Evolutionary conservation across 441 rosid genomes (phyloP).

Genomic region (Geranium incanum): DNA sequence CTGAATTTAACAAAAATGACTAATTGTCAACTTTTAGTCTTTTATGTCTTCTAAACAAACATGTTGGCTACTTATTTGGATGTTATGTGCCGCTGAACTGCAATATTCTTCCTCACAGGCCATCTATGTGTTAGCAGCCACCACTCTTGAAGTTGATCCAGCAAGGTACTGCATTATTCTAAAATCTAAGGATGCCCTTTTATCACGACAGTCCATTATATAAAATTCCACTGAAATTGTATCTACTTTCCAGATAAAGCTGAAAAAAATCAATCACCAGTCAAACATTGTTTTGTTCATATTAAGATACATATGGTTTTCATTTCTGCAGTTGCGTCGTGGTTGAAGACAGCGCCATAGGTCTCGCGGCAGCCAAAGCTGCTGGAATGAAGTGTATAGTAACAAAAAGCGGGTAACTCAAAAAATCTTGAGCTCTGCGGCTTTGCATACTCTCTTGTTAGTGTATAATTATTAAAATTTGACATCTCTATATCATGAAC

Average conservation of each 20-base stretch:
- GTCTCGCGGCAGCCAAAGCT: slow-evolving; percentile 91
- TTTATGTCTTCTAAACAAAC: neutral
- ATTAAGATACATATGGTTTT: slow-evolving; percentile 2
- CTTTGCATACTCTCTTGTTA: neutral
- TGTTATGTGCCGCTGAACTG: slow-evolving; percentile 8
- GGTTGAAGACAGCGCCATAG: slow-evolving; percentile 90
- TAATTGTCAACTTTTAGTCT: neutral
- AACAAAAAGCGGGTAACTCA: slow-evolving; percentile 74
- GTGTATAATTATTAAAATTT: neutral
- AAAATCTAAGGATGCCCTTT: neutral
- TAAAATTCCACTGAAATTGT: neutral
- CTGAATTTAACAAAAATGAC: neutral
- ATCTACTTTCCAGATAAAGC: neutral
- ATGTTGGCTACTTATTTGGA: neutral
- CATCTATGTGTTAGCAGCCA: slow-evolving; percentile 78
- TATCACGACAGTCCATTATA: neutral
- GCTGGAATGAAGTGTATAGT: slow-evolving; percentile 94
- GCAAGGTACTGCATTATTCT: slow-evolving; percentile 46
- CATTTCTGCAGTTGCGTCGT: slow-evolving; percentile 66
- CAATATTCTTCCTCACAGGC: slow-evolving; percentile 45
- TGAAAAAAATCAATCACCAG: neutral
- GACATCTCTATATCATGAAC: neutral
- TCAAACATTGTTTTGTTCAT: neutral
- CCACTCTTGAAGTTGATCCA: slow-evolving; percentile 74
- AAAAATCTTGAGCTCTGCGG: neutral